Conservation (phyloP, 306 rosid genomes). For the Oxytropis ochrocephala region DNA sequence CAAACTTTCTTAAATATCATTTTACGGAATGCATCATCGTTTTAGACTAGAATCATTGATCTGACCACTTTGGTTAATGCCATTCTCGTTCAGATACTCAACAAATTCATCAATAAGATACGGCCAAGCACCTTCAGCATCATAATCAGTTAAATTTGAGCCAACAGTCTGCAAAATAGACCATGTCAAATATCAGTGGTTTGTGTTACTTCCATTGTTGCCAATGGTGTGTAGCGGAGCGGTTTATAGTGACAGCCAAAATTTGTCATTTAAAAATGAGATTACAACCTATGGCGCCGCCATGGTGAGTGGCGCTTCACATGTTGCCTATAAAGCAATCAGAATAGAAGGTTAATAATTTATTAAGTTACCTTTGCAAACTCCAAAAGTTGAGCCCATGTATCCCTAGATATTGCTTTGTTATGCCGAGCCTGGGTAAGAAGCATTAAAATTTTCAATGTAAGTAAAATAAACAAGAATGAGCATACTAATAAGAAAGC, state of each 20-base stretch:
- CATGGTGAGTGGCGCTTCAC: too few species aligned
- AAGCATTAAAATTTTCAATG: background rate
- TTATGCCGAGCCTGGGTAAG: constrained; percentile 80
- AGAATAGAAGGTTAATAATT: background rate
- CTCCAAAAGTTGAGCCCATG: constrained; percentile 98
- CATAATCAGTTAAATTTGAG: constrained; percentile 65
- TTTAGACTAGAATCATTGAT: constrained; percentile 32
- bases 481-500: background rate
- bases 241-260: too few species aligned
- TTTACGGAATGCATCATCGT: constrained; percentile 28
- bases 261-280: too few species aligned
- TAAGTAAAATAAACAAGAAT: background rate
- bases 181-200: background rate
- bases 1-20: background rate
- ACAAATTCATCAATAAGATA: constrained; percentile 96
- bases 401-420: constrained; percentile 94
- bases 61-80: constrained; percentile 42
- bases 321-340: background rate
- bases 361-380: constrained; percentile 75
- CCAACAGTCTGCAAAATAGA: constrained; percentile 57
- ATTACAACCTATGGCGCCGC: too few species aligned
- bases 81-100: constrained; percentile 79
- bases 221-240: too few species aligned
- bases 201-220: background rate
- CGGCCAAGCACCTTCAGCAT: constrained; percentile 98